Evolutionary conservation across 805 yeast genomes (phyloP).

Genomic region (Candida awuae): DNA sequence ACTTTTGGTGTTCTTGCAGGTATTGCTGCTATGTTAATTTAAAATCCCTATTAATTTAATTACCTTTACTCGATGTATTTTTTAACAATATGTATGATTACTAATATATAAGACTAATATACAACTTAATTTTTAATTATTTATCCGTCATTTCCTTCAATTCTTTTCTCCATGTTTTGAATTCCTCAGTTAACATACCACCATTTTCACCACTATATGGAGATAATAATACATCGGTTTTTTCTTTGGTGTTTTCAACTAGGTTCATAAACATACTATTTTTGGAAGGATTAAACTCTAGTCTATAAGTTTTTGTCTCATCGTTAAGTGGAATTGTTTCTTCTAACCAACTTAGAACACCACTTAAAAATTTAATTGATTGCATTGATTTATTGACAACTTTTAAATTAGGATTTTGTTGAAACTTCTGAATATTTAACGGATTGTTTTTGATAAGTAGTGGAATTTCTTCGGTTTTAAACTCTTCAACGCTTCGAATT

Average conservation of each 20-base stretch:
- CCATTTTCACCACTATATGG: constrained; percentile 29
- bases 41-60: too few relatives aligned
- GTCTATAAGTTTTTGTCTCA: constrained; percentile 43
- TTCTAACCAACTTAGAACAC: constrained; percentile 70
- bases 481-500: constrained; percentile 67
- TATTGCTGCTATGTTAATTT: constrained; percentile 6
- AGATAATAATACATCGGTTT: constrained; percentile 24
- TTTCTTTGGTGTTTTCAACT: constrained; percentile 34
- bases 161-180: constrained; percentile 46
- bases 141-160: constrained; percentile 3
- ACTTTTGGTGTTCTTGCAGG: constrained; percentile 8
- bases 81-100: neutral
- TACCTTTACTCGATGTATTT: too few relatives aligned
- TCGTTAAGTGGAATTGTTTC: constrained; percentile 43
- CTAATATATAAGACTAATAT: neutral
- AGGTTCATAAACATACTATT: constrained; percentile 44
- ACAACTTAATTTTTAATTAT: neutral
- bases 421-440: constrained; percentile 21
- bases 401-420: constrained; percentile 32
- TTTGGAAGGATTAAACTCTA: constrained; percentile 45
- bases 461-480: constrained; percentile 72
- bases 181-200: constrained; percentile 40
- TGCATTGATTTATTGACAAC: constrained; percentile 59
- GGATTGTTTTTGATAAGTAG: constrained; percentile 48
- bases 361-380: constrained; percentile 80